These are phyloP conservation scores for Fraxinus anomala DNA, from an alignment of 257 asterid genomes.

Conservation along the genomic window DNA sequence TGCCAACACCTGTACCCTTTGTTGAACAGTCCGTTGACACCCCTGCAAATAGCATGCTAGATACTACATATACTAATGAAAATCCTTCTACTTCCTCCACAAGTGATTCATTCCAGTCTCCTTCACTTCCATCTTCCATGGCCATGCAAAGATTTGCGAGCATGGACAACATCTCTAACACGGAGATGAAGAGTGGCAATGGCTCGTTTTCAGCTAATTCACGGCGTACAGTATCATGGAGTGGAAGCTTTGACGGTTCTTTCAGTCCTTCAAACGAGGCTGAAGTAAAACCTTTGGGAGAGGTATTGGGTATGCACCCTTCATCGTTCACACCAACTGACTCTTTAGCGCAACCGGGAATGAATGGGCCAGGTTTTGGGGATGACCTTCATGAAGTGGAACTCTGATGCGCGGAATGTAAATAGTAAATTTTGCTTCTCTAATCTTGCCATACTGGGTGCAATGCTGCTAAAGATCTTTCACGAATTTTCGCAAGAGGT, in stretches of 20 bases:
- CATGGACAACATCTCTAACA: slow-evolving; percentile 61
- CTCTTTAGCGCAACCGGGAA: slow-evolving; percentile 33
- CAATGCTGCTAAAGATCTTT: neutral
- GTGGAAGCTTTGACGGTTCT: slow-evolving; percentile 65
- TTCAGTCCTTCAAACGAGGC: slow-evolving; percentile 37
- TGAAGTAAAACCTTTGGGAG: slow-evolving; percentile 39
- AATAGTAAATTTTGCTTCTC: slow-evolving; percentile 50
- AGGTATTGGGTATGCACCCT: slow-evolving; percentile 37
- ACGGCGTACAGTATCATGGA: slow-evolving; percentile 91
- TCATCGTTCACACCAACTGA: slow-evolving; percentile 30
- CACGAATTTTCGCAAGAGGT: slow-evolving; percentile 32
- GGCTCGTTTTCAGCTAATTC: slow-evolving; percentile 44
- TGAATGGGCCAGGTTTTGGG: slow-evolving; percentile 47
- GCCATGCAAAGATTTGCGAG: slow-evolving; percentile 72
- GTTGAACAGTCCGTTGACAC: slow-evolving; percentile 46
- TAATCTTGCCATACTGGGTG: slow-evolving; percentile 2
- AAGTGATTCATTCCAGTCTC: slow-evolving; percentile 42
- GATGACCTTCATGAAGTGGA: slow-evolving; percentile 96
- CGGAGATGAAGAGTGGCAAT: slow-evolving; percentile 25
- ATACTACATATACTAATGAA: slow-evolving; percentile 34
- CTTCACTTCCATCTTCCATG: slow-evolving; percentile 29
- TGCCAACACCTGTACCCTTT: slow-evolving; percentile 57
- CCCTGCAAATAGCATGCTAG: slow-evolving; percentile 34
- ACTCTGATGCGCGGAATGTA: slow-evolving; percentile 62
- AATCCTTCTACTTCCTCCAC: slow-evolving; percentile 41